Evolutionary conservation across 192 early-diverging fungal species (phyloP).

Genomic region (Mortierella alpina): DNA sequence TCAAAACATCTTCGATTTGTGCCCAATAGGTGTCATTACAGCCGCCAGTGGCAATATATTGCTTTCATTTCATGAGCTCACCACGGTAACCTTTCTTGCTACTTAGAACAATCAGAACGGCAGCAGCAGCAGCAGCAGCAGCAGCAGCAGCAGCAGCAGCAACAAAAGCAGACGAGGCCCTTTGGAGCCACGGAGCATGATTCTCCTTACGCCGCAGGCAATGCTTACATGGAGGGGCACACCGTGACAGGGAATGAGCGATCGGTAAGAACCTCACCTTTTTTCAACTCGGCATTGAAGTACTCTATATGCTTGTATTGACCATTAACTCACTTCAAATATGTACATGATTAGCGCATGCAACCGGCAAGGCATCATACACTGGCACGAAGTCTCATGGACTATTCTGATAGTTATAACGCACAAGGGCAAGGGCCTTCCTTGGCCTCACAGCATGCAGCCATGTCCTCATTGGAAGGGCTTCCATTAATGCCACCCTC

Average conservation of each 20-base stretch:
- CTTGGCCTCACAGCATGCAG: slow-evolving; percentile 5
- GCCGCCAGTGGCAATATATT: too few species aligned
- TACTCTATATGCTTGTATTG: too few species aligned
- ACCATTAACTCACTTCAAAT: too few species aligned
- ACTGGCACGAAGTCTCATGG: slow-evolving; percentile 13
- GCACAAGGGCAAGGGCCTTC: slow-evolving; percentile 18
- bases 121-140: slow-evolving; percentile 20
- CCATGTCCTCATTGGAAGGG: slow-evolving; percentile 6
- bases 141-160: slow-evolving; percentile 19
- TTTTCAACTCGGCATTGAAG: background rate
- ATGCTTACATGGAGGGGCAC: slow-evolving; percentile 7
- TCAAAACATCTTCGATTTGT: too few species aligned
- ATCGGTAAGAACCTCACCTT: slow-evolving; percentile 10
- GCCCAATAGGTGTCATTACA: too few species aligned
- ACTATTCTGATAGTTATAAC: slow-evolving; percentile 15
- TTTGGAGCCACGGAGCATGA: slow-evolving; percentile 22
- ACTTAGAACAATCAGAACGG: slow-evolving; percentile 18
- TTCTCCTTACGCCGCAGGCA: slow-evolving; percentile 11
- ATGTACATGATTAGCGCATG: background rate
- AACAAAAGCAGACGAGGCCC: slow-evolving; percentile 13
- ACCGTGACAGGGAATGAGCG: slow-evolving; percentile 11
- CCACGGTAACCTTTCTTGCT: too few species aligned
- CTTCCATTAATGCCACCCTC: slow-evolving; percentile 8
- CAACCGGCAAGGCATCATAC: background rate
- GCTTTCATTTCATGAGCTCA: too few species aligned